These are phyloP conservation scores for Xylogone sp. DNA, from an alignment of 2,329 filamentous ascomycete genomes.

Conservation along the genomic window DNA sequence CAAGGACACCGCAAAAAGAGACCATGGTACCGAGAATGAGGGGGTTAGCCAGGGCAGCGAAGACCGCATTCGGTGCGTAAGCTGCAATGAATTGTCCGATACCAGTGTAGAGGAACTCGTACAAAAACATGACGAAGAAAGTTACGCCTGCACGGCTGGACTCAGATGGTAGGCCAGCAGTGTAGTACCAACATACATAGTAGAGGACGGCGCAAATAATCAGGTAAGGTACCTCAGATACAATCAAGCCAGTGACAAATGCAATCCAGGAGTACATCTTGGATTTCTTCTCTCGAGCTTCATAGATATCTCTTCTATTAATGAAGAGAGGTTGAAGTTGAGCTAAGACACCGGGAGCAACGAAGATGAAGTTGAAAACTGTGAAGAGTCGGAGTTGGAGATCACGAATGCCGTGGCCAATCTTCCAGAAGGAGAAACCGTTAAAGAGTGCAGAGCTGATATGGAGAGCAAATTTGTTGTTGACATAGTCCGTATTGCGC, in stretches of 20 bases:
- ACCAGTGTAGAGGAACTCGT: constrained; percentile 57
- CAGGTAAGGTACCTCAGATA: constrained; percentile 85
- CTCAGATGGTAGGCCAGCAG: constrained; percentile 45
- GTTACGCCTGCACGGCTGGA: constrained; percentile 45
- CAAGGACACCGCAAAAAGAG: constrained; percentile 71
- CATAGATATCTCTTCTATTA: constrained; percentile 64
- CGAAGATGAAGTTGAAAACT: constrained; percentile 61
- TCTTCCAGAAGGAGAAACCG: constrained; percentile 64
- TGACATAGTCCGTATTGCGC: constrained; percentile 73
- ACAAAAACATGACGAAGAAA: constrained; percentile 53
- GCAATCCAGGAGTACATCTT: constrained; percentile 33
- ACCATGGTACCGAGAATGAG: constrained; percentile 55
- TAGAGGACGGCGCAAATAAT: constrained; percentile 70
- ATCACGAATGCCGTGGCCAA: constrained; percentile 46
- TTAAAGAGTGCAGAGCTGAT: constrained; percentile 51
- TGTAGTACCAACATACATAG: constrained; percentile 82
- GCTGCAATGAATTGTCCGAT: constrained; percentile 63
- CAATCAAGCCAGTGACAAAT: constrained; percentile 43
- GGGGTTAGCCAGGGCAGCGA: constrained; percentile 55
- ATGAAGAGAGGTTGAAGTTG: constrained; percentile 70
- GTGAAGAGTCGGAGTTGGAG: constrained; percentile 55
- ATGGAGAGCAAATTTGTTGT: constrained; percentile 61
- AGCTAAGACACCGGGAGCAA: constrained; percentile 54
- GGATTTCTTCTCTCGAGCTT: constrained; percentile 37
- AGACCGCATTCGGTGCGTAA: constrained; percentile 57